Evolutionary conservation across 306 rosid species (phyloP), one percentile per base, ranked within the genome.

Genomic region (Prunus davidiana): DNA sequence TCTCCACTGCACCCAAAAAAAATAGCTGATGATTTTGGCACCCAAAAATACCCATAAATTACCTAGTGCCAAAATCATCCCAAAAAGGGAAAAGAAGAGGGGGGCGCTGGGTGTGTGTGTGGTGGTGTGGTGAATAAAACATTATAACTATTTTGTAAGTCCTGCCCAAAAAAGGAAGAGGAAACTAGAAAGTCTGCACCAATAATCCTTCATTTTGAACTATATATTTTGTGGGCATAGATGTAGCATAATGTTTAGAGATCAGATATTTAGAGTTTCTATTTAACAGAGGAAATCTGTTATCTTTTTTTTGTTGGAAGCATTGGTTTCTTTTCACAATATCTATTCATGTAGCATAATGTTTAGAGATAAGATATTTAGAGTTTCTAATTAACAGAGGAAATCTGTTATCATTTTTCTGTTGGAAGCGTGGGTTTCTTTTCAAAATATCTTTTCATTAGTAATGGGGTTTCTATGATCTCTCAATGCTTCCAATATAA

Each of bases 391-490:
- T 56, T 2, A 56, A 30, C 18, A 19, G 34, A 19, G 14, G 5
- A 46, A 30, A n/a, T 51, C 27, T 43, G 15, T 61, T 57, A 14
- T 2, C 16, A 1, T 73, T 25, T 60, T 19, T 25, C 64, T 60
- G 67, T 34, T 73, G 12, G 56, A 72, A 41, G 65, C 34, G 1
- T 20, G 24, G 65, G 52, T 72, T 57, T 72, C n/a, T 72, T 41
- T 72, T 72, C 9, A 55, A 8, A 24, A 7, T 16, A 32, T 47
- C 9, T 25, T 34, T 34, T 34, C 2, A 30, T 12, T 71, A 15
- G 11, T 41, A 13, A 11, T 7, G 41, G 12, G 18, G 66, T 13
- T 56, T 16, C 27, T 41, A 41, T 41, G n/a, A 3, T 24, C 24
- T 52, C 27, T 27, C 43, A 27, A 69, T 8, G 24, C 60, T 67